Conservation (phyloP, 192 early-diverging fungal species). For the Gryganskiella cystojenkinii region DNA sequence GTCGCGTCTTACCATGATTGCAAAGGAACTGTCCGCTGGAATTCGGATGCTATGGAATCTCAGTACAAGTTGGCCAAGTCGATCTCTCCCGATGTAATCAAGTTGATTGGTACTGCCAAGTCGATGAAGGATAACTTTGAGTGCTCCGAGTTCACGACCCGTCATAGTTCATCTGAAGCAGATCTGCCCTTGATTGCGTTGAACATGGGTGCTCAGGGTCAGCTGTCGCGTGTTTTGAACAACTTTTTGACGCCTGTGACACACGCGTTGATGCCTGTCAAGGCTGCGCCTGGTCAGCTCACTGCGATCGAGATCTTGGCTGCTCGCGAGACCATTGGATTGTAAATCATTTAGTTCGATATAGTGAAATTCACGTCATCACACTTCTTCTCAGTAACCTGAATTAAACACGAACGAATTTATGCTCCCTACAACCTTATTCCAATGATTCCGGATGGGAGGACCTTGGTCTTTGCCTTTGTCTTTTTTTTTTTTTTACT, state of each 20-base stretch:
- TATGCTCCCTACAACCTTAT: too few species aligned
- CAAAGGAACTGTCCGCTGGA: conserved; percentile 71
- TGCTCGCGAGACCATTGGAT: conserved; percentile 75
- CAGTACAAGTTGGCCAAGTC: conserved; percentile 67
- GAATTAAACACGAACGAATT: too few species aligned
- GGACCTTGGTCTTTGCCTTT: too few species aligned
- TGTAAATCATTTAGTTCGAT: conserved; percentile 34
- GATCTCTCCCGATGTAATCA: conserved; percentile 85
- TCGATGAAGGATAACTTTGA: conserved; percentile 85
- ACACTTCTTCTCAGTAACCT: too few species aligned
- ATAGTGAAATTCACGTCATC: too few species aligned
- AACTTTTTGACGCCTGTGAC: conserved; percentile 95
- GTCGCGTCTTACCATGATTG: conserved; percentile 94
- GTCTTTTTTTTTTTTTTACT: too few species aligned
- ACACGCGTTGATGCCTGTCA: conserved; percentile 77
- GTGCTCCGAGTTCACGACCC: conserved; percentile 75
- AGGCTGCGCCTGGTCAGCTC: conserved; percentile 96
- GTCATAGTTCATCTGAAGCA: conserved; percentile 51
- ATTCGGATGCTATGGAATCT: conserved; percentile 58
- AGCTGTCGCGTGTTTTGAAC: conserved; percentile 90
- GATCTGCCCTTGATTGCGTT: conserved; percentile 85
- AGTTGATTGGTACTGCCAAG: conserved; percentile 88
- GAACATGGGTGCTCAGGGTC: conserved; percentile 94
- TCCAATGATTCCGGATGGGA: too few species aligned
- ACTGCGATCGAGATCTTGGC: conserved; percentile 82